These are phyloP conservation scores for Beta vulgaris DNA, from an alignment of 148 eudicot species.

Conservation along the genomic window DNA sequence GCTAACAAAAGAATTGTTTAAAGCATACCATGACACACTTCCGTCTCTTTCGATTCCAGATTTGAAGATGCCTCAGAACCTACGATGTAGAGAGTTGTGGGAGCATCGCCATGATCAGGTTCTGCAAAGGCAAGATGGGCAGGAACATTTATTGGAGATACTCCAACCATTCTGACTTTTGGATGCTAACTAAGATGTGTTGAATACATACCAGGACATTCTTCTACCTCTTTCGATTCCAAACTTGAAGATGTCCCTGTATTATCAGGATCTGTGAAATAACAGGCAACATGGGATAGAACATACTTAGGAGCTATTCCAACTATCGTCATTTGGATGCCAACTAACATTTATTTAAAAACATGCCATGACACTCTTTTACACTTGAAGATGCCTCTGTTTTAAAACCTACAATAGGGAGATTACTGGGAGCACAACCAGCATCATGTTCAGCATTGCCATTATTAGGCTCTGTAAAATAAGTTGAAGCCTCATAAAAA, in stretches of 20 bases:
- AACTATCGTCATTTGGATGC: no score
- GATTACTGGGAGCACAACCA: neutral
- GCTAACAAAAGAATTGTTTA: neutral
- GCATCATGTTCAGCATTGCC: neutral
- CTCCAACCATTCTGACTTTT: no score
- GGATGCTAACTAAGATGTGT: no score
- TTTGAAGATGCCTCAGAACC: neutral
- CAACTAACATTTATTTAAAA: no score
- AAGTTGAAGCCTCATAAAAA: no score
- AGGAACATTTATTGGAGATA: no score
- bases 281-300: neutral
- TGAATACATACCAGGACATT: no score
- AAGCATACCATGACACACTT: neutral
- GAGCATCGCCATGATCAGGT: neutral
- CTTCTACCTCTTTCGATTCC: neutral
- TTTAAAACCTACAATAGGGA: neutral
- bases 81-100: neutral
- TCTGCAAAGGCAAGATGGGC: neutral
- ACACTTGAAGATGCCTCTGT: no score
- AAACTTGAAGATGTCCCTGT: neutral
- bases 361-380: no score
- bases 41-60: neutral
- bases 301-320: no score
- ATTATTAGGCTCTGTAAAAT: conserved; percentile 8
- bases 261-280: neutral